Evolutionary conservation across 2,329 filamentous ascomycete genomes (phyloP).

Genomic region (Paracoccidioides brasiliensis): DNA sequence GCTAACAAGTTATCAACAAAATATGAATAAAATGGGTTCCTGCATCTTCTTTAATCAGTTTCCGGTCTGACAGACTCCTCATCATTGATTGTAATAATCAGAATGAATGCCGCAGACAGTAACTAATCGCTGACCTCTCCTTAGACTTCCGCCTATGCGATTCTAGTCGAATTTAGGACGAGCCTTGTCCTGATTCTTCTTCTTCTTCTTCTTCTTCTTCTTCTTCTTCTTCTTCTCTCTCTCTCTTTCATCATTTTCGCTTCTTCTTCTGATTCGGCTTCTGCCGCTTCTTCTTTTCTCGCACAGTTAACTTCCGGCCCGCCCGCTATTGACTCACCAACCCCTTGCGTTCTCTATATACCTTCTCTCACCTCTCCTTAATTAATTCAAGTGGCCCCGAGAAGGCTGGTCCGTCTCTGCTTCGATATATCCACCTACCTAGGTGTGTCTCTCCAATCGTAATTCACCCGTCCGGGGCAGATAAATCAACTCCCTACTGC

Average conservation of each 20-base stretch:
- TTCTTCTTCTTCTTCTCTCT: neutral
- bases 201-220: neutral
- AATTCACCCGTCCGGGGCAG: neutral
- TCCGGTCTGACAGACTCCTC: neutral
- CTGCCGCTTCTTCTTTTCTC: neutral
- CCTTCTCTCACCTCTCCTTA: conserved; percentile 1
- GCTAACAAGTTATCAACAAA: no score
- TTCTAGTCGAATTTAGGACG: neutral
- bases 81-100: neutral
- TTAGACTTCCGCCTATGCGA: neutral
- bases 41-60: neutral
- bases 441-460: neutral
- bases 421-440: neutral
- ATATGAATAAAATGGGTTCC: neutral
- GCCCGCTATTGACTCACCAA: neutral
- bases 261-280: neutral
- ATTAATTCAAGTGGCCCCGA: neutral
- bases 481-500: neutral
- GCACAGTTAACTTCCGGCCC: neutral
- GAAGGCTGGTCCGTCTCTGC: conserved; percentile 5
- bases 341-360: neutral
- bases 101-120: neutral
- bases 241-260: neutral
- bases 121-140: neutral
- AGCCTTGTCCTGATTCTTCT: neutral